These are phyloP conservation scores for Cutaneotrichosporon arboriforme DNA, from an alignment of 1,284 basidiomycete genomes.

Conservation along the genomic window DNA sequence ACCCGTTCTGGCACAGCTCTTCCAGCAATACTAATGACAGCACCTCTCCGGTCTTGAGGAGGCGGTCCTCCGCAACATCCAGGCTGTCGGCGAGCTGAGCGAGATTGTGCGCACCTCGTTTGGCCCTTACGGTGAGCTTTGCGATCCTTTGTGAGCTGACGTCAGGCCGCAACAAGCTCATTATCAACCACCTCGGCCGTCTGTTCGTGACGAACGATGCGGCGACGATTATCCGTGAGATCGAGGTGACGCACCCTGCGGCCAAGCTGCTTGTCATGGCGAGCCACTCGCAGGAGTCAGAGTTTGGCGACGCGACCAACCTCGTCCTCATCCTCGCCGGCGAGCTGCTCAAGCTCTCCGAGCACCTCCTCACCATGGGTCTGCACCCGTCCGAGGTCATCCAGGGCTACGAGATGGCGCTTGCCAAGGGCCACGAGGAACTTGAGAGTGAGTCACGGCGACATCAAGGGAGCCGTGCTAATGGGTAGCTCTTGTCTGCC, in stretches of 20 bases:
- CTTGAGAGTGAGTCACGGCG: slow-evolving; percentile 87
- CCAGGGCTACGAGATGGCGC: slow-evolving; percentile 93
- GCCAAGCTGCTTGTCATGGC: slow-evolving; percentile 98
- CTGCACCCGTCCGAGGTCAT: slow-evolving; percentile 93
- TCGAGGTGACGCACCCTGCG: slow-evolving; percentile 97
- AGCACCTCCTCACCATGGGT: slow-evolving; percentile 89
- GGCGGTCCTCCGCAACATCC: slow-evolving; percentile 88
- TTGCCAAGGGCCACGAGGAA: slow-evolving; percentile 75
- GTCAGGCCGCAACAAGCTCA: slow-evolving; percentile 83
- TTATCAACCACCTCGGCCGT: slow-evolving; percentile 92
- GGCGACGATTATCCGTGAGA: slow-evolving; percentile 95
- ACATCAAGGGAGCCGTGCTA: background rate
- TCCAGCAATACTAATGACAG: slow-evolving; percentile 47
- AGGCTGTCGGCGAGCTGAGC: slow-evolving; percentile 87
- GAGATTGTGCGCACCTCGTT: slow-evolving; percentile 95
- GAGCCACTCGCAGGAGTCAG: slow-evolving; percentile 89
- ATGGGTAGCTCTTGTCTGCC: slow-evolving; percentile 43
- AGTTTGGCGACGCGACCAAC: slow-evolving; percentile 99
- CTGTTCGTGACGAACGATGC: slow-evolving; percentile 98
- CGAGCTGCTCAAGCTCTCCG: slow-evolving; percentile 90
- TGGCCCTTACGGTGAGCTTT: slow-evolving; percentile 74
- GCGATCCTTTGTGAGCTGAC: background rate
- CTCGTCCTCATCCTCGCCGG: slow-evolving; percentile 92
- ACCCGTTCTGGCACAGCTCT: background rate
- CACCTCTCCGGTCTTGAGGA: slow-evolving; percentile 87